Evolutionary conservation across 805 yeast genomes (phyloP).

Genomic region (Wickerhamiella kazuoi): DNA sequence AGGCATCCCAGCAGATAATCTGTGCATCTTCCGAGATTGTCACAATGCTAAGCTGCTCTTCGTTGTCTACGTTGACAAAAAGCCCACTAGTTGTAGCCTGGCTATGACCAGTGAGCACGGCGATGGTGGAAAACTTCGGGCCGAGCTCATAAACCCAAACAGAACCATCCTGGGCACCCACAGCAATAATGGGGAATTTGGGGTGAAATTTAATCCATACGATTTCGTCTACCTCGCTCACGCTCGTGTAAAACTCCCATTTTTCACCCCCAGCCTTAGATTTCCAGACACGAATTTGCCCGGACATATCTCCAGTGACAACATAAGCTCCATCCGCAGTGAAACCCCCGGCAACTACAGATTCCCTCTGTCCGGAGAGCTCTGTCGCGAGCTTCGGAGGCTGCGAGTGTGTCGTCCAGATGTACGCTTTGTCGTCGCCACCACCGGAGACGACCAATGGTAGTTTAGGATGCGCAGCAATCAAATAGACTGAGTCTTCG

Average conservation of each 20-base stretch:
- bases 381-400: slow-evolving; percentile 70
- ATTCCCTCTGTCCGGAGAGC: slow-evolving; percentile 68
- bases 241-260: slow-evolving; percentile 53
- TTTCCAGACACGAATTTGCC: slow-evolving; percentile 58
- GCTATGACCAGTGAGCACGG: slow-evolving; percentile 40
- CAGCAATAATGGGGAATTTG: slow-evolving; percentile 57
- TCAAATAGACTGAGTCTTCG: slow-evolving; percentile 65
- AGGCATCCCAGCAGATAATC: slow-evolving; percentile 79
- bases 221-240: slow-evolving; percentile 82
- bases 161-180: slow-evolving; percentile 83
- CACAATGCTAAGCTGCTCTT: slow-evolving; percentile 44
- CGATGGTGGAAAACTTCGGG: slow-evolving; percentile 19
- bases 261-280: slow-evolving; percentile 61
- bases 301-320: slow-evolving; percentile 90
- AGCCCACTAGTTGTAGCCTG: slow-evolving; percentile 64
- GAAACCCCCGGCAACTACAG: slow-evolving; percentile 71
- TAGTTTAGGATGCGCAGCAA: slow-evolving; percentile 67
- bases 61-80: slow-evolving; percentile 45
- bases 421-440: slow-evolving; percentile 73
- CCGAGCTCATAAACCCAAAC: slow-evolving; percentile 81
- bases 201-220: slow-evolving; percentile 76
- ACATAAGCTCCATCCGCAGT: slow-evolving; percentile 64
- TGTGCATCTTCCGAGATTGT: slow-evolving; percentile 76
- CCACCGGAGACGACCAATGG: slow-evolving; percentile 87
- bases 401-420: slow-evolving; percentile 70